These are phyloP conservation scores for Musa schizocarpa DNA, from an alignment of 176 grass and related monocot species.

Conservation along the genomic window DNA sequence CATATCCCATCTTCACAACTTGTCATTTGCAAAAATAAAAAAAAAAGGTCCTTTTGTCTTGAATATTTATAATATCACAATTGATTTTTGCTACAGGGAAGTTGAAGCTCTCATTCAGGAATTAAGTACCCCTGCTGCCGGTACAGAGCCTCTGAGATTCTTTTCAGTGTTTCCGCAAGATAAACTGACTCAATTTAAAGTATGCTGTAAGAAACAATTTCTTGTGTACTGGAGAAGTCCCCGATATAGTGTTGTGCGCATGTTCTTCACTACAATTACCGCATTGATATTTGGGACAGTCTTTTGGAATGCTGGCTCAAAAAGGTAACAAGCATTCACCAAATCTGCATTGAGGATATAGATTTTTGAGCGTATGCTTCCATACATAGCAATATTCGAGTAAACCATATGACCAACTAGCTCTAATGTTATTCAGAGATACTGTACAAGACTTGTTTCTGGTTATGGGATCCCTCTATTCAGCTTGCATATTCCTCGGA, in stretches of 20 bases:
- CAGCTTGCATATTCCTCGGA: constrained; percentile 61
- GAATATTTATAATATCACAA: background rate
- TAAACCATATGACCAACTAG: background rate
- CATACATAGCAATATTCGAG: background rate
- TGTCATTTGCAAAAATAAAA: too few relatives aligned
- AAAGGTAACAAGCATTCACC: constrained; percentile 23
- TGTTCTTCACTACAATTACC: constrained; percentile 47
- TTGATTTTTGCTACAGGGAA: constrained; percentile 23
- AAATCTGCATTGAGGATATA: too few relatives aligned
- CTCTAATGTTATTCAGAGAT: constrained; percentile 30
- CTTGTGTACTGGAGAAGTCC: constrained; percentile 79
- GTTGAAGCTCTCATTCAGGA: constrained; percentile 39
- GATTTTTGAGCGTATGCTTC: background rate
- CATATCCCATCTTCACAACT: too few relatives aligned
- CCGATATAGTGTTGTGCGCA: constrained; percentile 51
- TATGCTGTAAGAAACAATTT: constrained; percentile 49
- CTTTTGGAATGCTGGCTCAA: constrained; percentile 62
- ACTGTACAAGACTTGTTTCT: constrained; percentile 46
- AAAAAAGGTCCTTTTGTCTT: background rate
- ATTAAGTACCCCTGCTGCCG: constrained; percentile 35
- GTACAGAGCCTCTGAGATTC: constrained; percentile 43
- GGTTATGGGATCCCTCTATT: constrained; percentile 58
- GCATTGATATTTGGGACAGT: constrained; percentile 53
- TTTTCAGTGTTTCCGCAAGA: constrained; percentile 46
- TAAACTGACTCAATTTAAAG: constrained; percentile 40